Evolutionary conservation across 345 rosid genomes (phyloP), one percentile per base, ranked within the genome.

Genomic region (Aquilaria sinensis): DNA sequence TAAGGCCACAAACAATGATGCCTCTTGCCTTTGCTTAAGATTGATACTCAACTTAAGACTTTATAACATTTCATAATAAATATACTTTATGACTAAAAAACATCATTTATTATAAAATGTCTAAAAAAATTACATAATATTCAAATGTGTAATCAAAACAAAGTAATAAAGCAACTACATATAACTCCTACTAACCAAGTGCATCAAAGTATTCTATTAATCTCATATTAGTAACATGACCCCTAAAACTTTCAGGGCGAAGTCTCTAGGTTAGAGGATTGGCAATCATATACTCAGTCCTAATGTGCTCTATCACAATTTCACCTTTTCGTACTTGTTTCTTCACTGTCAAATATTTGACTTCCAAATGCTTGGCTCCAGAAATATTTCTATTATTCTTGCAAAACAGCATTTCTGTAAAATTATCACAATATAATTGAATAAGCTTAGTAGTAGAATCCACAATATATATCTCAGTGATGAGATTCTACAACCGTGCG

Each of bases 401-500:
- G 13, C 12, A 47, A 31, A 37, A 61, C 11, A 51, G 29, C 9
- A 47, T 5, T 1, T 5, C 9, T 10, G 43, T 16, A 8, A 7
- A 16, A 49, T 49, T 61, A 47, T 61, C 65, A 61, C 56, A 48
- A 47, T 6, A 61, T 1, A 61, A 15, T 30, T 49, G 14, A 6
- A 61, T 5, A 2, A 37, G 54, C 30, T 47, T 61, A 34, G 13
- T n/a, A 8, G 49, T 47, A 8, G 47, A 34, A 31, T 47, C 37
- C 8, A 47, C 5, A 47, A 61, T 30, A 9, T 13, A 4, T 31
- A 61, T 14, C 1, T 3, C 14, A 9, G 0, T 16, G 30, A 61
- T 15, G 16, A 61, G 30, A 23, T 61, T 47, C 37, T 13, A 1
- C 9, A 61, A 1, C 31, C 55, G 47, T 16, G 29, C 49, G 15